Evolutionary conservation across 768 basidiomycete species (phyloP), one percentile per base, ranked within the genome.

Genomic region (Sarcomyxa edulis): DNA sequence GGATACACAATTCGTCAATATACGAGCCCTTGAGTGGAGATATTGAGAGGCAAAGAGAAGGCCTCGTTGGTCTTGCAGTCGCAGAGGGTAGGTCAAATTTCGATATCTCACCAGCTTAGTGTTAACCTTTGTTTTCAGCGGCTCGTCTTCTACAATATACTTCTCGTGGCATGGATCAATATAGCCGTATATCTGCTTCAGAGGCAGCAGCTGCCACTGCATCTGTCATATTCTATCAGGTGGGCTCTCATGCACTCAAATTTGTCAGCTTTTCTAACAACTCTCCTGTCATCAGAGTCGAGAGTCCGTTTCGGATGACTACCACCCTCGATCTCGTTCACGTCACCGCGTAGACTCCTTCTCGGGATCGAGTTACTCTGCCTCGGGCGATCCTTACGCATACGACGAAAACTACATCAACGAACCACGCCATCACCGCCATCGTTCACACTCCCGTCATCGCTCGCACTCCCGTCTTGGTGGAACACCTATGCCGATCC

Each of bases 131-230:
- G 32, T 11, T 31, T 32, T 32, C 45, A 85, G 84, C 75, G 4
- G 67, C 72, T 15, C 71, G 73, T 21, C 57, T 88, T 3, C 66
- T 81, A 54, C 67, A 71, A 27, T 75, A 66, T 44, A 59, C 75
- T 8, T 56, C 64, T 7, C 68, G 72, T 14, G 52, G 60, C 0
- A 43, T 58, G 28, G 70, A 80, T 48, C 56, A 59, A 7, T 71
- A 72, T 44, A 63, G 71, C 1, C 67, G 74, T 16, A 59, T 64
- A 25, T 63, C 64, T 32, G 74, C 79, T 9, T 71, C 74, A 20
- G 84, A 85, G 50, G 64, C 80, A 1, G 83, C 84, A 2, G 82
- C 81, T 12, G 72, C 77, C 28, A 84, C 83, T 0, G 82, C 79
- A 1, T 73, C 74, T 10, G 62, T 68, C 19, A 71, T 84, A 23